Conservation (phyloP, 768 basidiomycete species). For the Coprinellus micaceus region DNA sequence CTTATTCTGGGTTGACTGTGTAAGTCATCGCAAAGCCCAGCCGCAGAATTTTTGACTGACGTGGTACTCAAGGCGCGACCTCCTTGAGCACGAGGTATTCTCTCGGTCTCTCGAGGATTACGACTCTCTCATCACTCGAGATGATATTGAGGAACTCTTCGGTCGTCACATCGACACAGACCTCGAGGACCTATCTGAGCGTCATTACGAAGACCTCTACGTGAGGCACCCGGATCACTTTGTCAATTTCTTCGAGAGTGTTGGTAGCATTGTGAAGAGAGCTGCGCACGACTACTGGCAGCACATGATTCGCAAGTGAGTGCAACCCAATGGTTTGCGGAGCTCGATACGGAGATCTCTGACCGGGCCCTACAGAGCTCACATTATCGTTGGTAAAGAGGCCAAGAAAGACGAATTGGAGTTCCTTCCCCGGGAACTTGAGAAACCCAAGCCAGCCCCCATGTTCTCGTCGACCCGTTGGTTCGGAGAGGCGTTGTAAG, state of each 20-base stretch:
- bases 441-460: not conserved
- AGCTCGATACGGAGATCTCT: not conserved
- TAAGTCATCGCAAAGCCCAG: not conserved
- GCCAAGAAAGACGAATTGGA: slow-evolving; percentile 1
- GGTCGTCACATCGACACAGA: not conserved
- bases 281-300: not conserved
- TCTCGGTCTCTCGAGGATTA: not conserved
- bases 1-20: not conserved
- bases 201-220: not conserved
- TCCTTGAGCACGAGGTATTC: not conserved
- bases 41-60: not conserved
- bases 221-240: not conserved
- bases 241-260: not conserved
- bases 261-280: not conserved
- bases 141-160: slow-evolving; percentile 1
- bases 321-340: not conserved
- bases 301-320: slow-evolving; percentile 4
- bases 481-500: slow-evolving; percentile 1
- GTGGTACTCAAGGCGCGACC: not conserved
- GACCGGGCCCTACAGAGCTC: not conserved
- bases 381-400: not conserved
- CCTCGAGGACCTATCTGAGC: not conserved
- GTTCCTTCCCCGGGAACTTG: not conserved
- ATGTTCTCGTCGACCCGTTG: not conserved
- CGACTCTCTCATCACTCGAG: not conserved